Evolutionary conservation across 73 alveolate genomes (phyloP), one percentile per base, ranked within the genome.

Genomic region (Tetrahymena borealis): DNA sequence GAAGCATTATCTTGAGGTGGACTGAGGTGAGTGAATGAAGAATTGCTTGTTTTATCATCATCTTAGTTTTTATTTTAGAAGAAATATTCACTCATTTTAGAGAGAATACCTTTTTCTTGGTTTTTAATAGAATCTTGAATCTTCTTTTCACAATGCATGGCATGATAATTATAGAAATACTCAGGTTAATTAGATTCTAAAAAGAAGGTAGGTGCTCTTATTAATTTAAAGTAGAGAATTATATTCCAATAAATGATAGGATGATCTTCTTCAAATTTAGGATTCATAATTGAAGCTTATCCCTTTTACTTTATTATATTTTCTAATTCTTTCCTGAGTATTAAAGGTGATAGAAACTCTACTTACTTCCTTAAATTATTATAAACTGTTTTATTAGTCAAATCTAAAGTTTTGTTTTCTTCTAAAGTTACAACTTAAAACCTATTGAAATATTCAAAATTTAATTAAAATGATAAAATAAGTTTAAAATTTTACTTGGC

Each of bases 1-100:
- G 85, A 60, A 60, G 85, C 85, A n/a, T 60, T 60, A 35, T 60
- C 85, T 60, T 60, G 85, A 60, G 85, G 85, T 24, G 85, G 85
- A 60, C 85, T 60, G n/a, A 60, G 28, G 28, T 60, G 85, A 60
- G 85, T 60, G 28, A 60, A 60, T 4, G 85, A 60, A 60, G 85
- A 60, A 60, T 60, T 32, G 32, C 85, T 60, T 0, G 85, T 60
- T 60, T 60, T 60, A 20, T 60, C 85, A 60, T 60, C 85, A 1
- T 60, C 85, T n/a, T 60, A 32, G n/a, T 60, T 60, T 60, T 60
- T 60, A 60, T 60, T 60, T 60, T 60, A 60, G 28, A 60, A 60
- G 85, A 60, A 60, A n/a, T 60, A 60, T 60, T 60, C 85, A 20
- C 85, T 60, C 85, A 60, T 60, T 60, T 60, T 60, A 2, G 85